A percentile compares a stretch with the other conserved stretches of the same genome.
Conservation (phyloP, 2,329 filamentous ascomycete species). For the Diplodia corticola region DNA sequence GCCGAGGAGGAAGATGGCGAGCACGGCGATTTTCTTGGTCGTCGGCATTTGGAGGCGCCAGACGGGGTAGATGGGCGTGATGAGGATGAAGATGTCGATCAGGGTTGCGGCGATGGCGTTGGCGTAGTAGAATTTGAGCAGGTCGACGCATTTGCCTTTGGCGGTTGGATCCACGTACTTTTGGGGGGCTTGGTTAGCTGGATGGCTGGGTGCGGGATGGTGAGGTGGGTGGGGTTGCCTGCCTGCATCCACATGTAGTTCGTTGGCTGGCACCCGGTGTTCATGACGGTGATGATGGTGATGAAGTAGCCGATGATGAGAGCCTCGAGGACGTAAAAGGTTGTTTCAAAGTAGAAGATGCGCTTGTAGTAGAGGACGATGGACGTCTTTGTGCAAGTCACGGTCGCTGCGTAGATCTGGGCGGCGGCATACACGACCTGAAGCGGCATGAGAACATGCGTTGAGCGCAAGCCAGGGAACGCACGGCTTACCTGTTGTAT, state of each 20-base stretch:
- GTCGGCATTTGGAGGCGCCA: slow-evolving; percentile 33
- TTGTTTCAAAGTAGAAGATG: slow-evolving; percentile 53
- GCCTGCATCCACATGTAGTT: slow-evolving; percentile 42
- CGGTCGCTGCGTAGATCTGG: slow-evolving; percentile 51
- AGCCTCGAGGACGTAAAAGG: slow-evolving; percentile 45
- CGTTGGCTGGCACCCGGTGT: slow-evolving; percentile 48
- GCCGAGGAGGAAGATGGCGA: not conserved
- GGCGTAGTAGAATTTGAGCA: slow-evolving; percentile 48
- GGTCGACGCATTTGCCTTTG: slow-evolving; percentile 41
- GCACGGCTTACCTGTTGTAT: not conserved
- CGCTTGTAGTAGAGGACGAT: slow-evolving; percentile 57
- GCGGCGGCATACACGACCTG: not conserved
- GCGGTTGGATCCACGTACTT: slow-evolving; percentile 29
- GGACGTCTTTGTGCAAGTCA: slow-evolving; percentile 56
- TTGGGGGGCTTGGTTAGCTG: too few species aligned
- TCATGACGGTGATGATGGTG: slow-evolving; percentile 47
- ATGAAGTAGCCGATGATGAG: slow-evolving; percentile 48
- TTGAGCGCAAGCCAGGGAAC: not conserved
- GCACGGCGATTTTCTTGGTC: not conserved
- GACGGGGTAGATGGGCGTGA: slow-evolving; percentile 37
- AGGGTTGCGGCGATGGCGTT: slow-evolving; percentile 46
- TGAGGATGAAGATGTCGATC: slow-evolving; percentile 39
- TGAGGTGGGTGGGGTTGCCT: too few species aligned
- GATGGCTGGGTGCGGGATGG: too few species aligned
- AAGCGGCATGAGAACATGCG: not conserved